These are phyloP conservation scores for Yamadazyma tumulicola DNA, from an alignment of 805 yeast species.

Conservation along the genomic window DNA sequence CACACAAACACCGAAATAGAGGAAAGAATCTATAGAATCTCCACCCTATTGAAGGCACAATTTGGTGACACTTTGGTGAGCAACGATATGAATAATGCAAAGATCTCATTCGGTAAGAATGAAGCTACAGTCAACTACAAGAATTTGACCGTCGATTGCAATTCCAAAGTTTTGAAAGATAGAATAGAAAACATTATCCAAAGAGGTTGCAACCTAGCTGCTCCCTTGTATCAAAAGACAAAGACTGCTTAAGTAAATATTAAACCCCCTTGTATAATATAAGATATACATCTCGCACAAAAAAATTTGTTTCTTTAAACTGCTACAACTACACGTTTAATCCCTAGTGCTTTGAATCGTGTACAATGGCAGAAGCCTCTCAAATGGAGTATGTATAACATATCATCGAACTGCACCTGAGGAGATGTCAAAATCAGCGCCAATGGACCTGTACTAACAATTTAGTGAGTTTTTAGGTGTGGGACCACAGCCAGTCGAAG, in stretches of 20 bases:
- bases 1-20: constrained; percentile 25
- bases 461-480: neutral
- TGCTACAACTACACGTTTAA: too few relatives aligned
- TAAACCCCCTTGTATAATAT: too few relatives aligned
- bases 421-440: too few relatives aligned
- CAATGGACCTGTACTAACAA: too few relatives aligned
- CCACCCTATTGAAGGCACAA: constrained; percentile 69
- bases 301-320: too few relatives aligned
- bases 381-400: too few relatives aligned
- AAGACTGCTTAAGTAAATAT: too few relatives aligned
- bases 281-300: too few relatives aligned
- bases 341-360: too few relatives aligned
- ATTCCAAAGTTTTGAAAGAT: constrained; percentile 71
- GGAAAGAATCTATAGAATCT: constrained; percentile 46
- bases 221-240: constrained; percentile 68
- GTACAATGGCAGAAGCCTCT: constrained; percentile 1
- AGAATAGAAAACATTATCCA: constrained; percentile 78
- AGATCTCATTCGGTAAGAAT: constrained; percentile 68
- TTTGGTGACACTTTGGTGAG: constrained; percentile 73
- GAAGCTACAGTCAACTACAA: constrained; percentile 67
- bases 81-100: constrained; percentile 46
- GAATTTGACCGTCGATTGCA: constrained; percentile 63
- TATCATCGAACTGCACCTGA: too few relatives aligned
- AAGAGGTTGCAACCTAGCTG: constrained; percentile 75
- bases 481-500: too few relatives aligned